Evolutionary conservation across 1,284 basidiomycete genomes (phyloP).

Genomic region (Somion occarium): DNA sequence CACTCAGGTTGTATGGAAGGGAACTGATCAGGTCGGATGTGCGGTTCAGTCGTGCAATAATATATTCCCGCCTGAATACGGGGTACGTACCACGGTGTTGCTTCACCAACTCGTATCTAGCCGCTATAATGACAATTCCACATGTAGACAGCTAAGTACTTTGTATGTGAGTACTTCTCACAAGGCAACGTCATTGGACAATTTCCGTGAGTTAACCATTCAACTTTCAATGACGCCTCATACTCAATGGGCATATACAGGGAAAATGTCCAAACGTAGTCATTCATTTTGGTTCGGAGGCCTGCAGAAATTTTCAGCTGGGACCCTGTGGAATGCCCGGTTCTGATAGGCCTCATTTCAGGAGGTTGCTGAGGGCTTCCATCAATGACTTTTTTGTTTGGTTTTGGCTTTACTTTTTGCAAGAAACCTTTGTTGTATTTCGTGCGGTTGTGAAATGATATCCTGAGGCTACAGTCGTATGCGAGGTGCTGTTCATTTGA

Average conservation of each 20-base stretch:
- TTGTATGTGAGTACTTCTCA: conserved; percentile 56
- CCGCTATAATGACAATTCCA: conserved; percentile 22
- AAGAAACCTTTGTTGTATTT: no score
- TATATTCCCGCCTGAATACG: not conserved
- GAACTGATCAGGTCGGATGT: conserved; percentile 50
- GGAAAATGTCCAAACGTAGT: not conserved
- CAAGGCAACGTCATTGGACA: conserved; percentile 52
- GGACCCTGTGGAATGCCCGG: no score
- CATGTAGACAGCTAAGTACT: conserved; percentile 42
- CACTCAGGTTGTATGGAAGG: conserved; percentile 54
- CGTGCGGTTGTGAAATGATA: no score
- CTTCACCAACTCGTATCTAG: not conserved
- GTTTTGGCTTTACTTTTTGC: no score
- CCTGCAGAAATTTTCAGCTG: no score
- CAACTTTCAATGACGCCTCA: not conserved
- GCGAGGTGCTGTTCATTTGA: no score
- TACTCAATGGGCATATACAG: not conserved
- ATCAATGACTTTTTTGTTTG: no score
- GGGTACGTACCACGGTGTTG: no score
- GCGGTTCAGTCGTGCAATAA: conserved; percentile 36
- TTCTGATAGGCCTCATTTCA: no score
- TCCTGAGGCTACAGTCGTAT: no score
- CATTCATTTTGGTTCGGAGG: no score
- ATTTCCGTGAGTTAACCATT: conserved; percentile 42
- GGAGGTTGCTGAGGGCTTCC: no score